These are phyloP conservation scores for Darksidea phi DNA, from an alignment of 495 filamentous ascomycete species.

Conservation along the genomic window DNA sequence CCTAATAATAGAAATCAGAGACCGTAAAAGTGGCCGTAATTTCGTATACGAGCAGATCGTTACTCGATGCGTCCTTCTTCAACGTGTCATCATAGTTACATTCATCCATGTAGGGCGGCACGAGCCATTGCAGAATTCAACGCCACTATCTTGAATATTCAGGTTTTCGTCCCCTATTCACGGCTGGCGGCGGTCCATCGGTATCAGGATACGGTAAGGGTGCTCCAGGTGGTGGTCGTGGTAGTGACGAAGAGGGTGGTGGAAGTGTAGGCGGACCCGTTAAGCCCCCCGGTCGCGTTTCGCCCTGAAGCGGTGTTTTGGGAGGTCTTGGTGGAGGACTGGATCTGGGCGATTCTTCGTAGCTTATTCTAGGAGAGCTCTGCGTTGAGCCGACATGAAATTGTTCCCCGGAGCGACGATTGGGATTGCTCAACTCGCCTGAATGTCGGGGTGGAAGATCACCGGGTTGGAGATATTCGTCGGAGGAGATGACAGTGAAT, in stretches of 20 bases:
- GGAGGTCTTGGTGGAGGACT: conserved; percentile 62
- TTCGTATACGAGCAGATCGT: too few species aligned
- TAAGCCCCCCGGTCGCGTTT: conserved; percentile 1
- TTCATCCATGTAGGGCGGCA: too few species aligned
- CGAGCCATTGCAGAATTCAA: too few species aligned
- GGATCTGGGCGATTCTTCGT: conserved; percentile 46
- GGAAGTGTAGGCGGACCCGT: conserved; percentile 49
- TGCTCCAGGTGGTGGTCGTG: conserved; percentile 34
- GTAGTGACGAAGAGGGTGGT: conserved; percentile 49
- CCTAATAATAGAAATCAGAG: too few species aligned
- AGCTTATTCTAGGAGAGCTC: conserved; percentile 49
- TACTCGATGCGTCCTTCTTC: too few species aligned
- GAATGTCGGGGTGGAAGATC: conserved; percentile 30
- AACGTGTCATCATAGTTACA: too few species aligned
- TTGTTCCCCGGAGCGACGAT: conserved; percentile 41
- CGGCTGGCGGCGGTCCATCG: conserved; percentile 77
- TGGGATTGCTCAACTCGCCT: conserved; percentile 30
- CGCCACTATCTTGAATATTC: conserved; percentile 50
- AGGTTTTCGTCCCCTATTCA: conserved; percentile 84
- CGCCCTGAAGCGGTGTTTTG: conserved; percentile 32
- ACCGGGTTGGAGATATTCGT: conserved; percentile 55
- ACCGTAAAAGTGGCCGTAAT: too few species aligned
- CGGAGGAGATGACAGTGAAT: conserved; percentile 57
- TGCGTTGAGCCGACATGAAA: conserved; percentile 41
- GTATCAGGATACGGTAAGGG: conserved; percentile 73